Evolutionary conservation across 345 rosid genomes (phyloP), one percentile per base, ranked within the genome.

Genomic region (Draba incana): DNA sequence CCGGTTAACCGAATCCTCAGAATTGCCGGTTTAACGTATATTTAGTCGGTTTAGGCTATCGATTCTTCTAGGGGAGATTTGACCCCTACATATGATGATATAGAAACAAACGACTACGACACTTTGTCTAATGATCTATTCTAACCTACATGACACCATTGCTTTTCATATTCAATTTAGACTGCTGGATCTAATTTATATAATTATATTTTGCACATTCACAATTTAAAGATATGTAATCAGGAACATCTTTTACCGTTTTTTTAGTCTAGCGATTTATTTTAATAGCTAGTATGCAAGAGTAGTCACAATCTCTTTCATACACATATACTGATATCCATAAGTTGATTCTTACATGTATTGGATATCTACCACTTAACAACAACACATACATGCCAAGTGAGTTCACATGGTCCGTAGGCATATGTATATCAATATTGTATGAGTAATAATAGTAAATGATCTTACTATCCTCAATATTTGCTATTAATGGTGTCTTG

Each of bases 351-450:
- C 50, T 49, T 38, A 47, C 20, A 37, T 47, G 39, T 15, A 38
- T n/a, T 30, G 35, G 25, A 13, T 37, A 50, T 35, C 23, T 54
- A 46, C 64, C 49, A 27, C 62, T 71, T 54, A 55, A 46, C 69
- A 37, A 39, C 57, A 41, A 35, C 68, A 28, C 60, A 62, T 70
- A 47, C 60, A 61, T 71, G 48, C 39, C 41, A 20, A 63, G 14
- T 49, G 62, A 53, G 12, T 70, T 70, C 69, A 62, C 46, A 54
- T 62, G 69, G 41, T 53, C 39, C 59, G 46, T 62, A 62, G 44
- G 30, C 37, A 16, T 70, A 47, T 51, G 12, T 23, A 31, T 25
- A 33, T 44, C 4, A 27, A 2, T 27, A 27, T 27, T 27, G 1
- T 27, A 27, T 27, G 3, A 4, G 30, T 27, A 27, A 27, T 27